These are phyloP conservation scores for Vinca minor DNA, from an alignment of 257 asterid species.

Conservation along the genomic window DNA sequence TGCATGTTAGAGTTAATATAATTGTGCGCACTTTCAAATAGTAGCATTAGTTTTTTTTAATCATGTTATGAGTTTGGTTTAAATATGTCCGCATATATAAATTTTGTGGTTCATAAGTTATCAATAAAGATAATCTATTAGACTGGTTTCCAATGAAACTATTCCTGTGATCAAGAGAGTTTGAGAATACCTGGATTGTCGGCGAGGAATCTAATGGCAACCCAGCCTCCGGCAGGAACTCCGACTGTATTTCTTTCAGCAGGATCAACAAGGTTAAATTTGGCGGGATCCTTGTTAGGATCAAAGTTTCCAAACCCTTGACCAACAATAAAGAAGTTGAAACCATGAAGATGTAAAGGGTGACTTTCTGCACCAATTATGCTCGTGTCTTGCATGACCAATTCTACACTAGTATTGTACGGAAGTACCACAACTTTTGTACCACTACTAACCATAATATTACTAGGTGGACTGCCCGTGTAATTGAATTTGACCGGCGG, in stretches of 20 bases:
- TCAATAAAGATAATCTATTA: too few species aligned
- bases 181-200: constrained; percentile 54
- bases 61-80: too few species aligned
- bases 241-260: constrained; percentile 55
- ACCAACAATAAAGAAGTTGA: constrained; percentile 52
- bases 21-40: too few species aligned
- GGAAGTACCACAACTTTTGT: constrained; percentile 43
- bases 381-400: constrained; percentile 62
- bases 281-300: constrained; percentile 39
- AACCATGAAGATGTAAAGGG: constrained; percentile 66
- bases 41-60: too few species aligned
- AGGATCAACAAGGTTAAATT: constrained; percentile 53
- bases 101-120: too few species aligned
- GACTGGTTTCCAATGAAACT: too few species aligned
- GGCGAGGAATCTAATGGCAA: constrained; percentile 50
- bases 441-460: constrained; percentile 30
- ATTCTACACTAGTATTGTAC: constrained; percentile 41
- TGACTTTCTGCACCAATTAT: constrained; percentile 51
- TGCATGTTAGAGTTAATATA: too few species aligned
- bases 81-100: too few species aligned
- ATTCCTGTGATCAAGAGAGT: too few species aligned
- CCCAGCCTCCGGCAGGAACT: constrained; percentile 66
- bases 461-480: constrained; percentile 47
- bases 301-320: constrained; percentile 52
- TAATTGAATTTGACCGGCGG: constrained; percentile 49